These are phyloP conservation scores for Trichoderma reesei DNA, from an alignment of 495 filamentous ascomycete species.

Conservation along the genomic window DNA sequence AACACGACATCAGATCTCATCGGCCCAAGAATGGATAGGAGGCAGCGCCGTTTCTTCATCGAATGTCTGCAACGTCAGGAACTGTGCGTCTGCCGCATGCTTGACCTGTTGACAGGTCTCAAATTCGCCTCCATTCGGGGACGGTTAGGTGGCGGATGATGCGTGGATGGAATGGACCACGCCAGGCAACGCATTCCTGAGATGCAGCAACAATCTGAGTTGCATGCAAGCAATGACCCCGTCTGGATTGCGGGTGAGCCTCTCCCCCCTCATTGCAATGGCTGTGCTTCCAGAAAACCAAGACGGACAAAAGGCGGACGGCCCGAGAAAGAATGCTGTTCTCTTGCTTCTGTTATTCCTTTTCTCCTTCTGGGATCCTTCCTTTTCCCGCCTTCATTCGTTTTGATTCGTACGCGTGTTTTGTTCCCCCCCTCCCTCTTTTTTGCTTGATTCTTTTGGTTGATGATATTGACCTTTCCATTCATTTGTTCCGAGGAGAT, in stretches of 20 bases:
- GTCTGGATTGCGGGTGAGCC: constrained; percentile 8
- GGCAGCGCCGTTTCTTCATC: neutral
- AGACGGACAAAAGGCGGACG: neutral
- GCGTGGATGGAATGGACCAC: constrained; percentile 5
- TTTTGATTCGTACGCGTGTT: too few species aligned
- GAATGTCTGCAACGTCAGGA: neutral
- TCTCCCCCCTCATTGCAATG: too few species aligned
- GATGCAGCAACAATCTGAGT: neutral
- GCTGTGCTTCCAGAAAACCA: neutral
- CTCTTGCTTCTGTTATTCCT: neutral
- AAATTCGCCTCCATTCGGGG: neutral
- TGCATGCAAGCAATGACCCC: neutral
- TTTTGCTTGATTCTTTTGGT: too few species aligned
- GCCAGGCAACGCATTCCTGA: constrained; percentile 8
- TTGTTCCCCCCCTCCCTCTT: too few species aligned
- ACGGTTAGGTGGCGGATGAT: neutral
- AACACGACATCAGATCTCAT: too few species aligned
- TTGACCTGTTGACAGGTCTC: neutral
- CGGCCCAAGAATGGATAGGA: neutral
- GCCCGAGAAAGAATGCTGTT: neutral
- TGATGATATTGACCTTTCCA: too few species aligned
- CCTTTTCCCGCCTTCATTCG: too few species aligned
- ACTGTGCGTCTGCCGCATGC: neutral
- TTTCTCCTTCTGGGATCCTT: neutral
- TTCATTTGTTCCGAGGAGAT: neutral